These are phyloP conservation scores for Vitis hybrid DNA, from an alignment of 177 flowering plant genomes.

Conservation along the genomic window DNA sequence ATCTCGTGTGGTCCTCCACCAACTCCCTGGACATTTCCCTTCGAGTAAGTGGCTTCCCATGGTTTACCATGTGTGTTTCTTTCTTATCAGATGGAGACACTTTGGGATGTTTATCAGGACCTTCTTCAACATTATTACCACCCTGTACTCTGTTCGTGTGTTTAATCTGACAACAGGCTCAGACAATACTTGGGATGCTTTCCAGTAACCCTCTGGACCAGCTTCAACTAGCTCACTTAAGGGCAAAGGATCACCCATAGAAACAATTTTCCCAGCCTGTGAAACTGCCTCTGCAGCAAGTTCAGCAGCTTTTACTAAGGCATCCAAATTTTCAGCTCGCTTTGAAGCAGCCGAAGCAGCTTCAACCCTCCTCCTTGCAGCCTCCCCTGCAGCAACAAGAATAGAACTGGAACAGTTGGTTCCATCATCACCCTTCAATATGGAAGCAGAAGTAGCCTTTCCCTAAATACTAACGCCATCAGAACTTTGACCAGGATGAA, in stretches of 20 bases:
- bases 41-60: constrained; percentile 19
- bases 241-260: constrained; percentile 82
- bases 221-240: constrained; percentile 56
- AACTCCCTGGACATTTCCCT: constrained; percentile 21
- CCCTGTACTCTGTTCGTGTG: constrained; percentile 15
- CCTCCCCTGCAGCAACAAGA: constrained; percentile 72
- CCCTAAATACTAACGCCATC: constrained; percentile 36
- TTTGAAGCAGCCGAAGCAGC: constrained; percentile 89
- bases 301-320: constrained; percentile 87
- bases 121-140: constrained; percentile 18
- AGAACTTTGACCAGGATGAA: constrained; percentile 20
- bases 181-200: constrained; percentile 29
- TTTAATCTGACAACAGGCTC: constrained; percentile 25
- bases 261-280: constrained; percentile 80
- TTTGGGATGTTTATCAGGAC: constrained; percentile 11
- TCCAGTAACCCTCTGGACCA: constrained; percentile 77
- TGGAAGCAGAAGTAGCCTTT: constrained; percentile 54
- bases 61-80: constrained; percentile 11
- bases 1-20: constrained; percentile 25
- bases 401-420: constrained; percentile 46
- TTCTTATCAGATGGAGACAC: constrained; percentile 26
- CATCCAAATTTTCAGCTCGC: constrained; percentile 92
- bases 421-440: constrained; percentile 51
- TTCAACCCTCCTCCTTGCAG: constrained; percentile 77
- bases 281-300: constrained; percentile 94